These are phyloP conservation scores for Botrytis galanthina DNA, from an alignment of 2,329 filamentous ascomycete species.

Conservation along the genomic window DNA sequence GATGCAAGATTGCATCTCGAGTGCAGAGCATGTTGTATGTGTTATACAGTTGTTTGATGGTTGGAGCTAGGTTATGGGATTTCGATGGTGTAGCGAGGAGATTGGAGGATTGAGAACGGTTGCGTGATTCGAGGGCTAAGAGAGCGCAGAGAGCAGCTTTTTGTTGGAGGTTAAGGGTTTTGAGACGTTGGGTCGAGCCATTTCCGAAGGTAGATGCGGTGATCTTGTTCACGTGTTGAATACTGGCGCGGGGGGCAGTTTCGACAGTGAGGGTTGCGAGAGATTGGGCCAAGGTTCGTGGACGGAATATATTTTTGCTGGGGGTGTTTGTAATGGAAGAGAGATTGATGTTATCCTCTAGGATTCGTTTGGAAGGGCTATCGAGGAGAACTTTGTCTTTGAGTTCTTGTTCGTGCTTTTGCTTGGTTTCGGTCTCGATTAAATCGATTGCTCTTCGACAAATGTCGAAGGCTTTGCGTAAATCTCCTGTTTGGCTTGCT, in stretches of 20 bases:
- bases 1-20: constrained; percentile 82
- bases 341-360: constrained; percentile 79
- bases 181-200: constrained; percentile 78
- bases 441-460: constrained; percentile 86
- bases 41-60: constrained; percentile 78
- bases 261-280: constrained; percentile 63
- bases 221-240: constrained; percentile 87
- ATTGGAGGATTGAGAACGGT: constrained; percentile 50
- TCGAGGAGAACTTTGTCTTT: constrained; percentile 55
- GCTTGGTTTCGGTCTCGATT: constrained; percentile 78
- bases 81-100: constrained; percentile 59
- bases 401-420: constrained; percentile 65
- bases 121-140: constrained; percentile 78
- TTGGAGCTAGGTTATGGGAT: constrained; percentile 63
- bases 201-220: constrained; percentile 89
- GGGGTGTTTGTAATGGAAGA: constrained; percentile 49
- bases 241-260: constrained; percentile 83
- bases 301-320: constrained; percentile 36
- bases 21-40: constrained; percentile 82
- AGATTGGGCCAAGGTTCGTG: constrained; percentile 48
- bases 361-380: constrained; percentile 70
- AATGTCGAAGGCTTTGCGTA: constrained; percentile 94
- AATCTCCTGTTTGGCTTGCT: constrained; percentile 86
- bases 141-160: constrained; percentile 91
- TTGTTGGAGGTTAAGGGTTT: constrained; percentile 89